Percentiles rank a stretch among this genome's conserved stretches.
These are phyloP conservation scores for Macrophomina pseudophaseolina DNA, from an alignment of 2,329 filamentous ascomycete species.

Conservation along the genomic window DNA sequence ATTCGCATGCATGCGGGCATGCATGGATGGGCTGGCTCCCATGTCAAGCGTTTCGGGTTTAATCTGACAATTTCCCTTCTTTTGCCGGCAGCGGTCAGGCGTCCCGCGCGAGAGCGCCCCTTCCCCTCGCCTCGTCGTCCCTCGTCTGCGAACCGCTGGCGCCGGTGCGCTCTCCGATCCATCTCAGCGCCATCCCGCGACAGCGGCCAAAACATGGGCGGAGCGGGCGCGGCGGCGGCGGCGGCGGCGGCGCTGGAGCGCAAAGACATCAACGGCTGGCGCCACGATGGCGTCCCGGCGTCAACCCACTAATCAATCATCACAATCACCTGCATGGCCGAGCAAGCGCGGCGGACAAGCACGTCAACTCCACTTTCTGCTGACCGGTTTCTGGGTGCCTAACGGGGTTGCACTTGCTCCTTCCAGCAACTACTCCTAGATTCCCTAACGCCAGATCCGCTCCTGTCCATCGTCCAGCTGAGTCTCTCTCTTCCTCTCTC, in stretches of 20 bases:
- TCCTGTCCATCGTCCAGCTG: slow-evolving; percentile 1
- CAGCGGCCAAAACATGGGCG: slow-evolving; percentile 17
- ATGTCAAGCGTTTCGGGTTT: slow-evolving; percentile 13
- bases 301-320: slow-evolving; percentile 21
- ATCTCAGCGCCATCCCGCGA: slow-evolving; percentile 11
- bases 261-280: slow-evolving; percentile 24
- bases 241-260: slow-evolving; percentile 10
- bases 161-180: slow-evolving; percentile 12
- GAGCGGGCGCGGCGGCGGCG: slow-evolving; percentile 21
- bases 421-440: slow-evolving; percentile 13
- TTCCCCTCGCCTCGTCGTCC: slow-evolving; percentile 13
- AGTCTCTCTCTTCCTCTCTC: background rate
- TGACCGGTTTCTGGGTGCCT: slow-evolving; percentile 25
- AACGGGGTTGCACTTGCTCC: slow-evolving; percentile 11
- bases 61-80: slow-evolving; percentile 23
- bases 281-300: slow-evolving; percentile 22
- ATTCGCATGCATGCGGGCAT: background rate
- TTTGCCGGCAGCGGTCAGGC: slow-evolving; percentile 6
- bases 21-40: background rate
- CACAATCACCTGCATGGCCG: slow-evolving; percentile 21
- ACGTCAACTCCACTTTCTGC: slow-evolving; percentile 25
- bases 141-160: slow-evolving; percentile 14
- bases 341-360: slow-evolving; percentile 7
- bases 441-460: slow-evolving; percentile 9
- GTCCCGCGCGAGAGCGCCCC: slow-evolving; percentile 10